Conservation (phyloP, 192 early-diverging fungal genomes). For the Spizellomyces sp. region DNA sequence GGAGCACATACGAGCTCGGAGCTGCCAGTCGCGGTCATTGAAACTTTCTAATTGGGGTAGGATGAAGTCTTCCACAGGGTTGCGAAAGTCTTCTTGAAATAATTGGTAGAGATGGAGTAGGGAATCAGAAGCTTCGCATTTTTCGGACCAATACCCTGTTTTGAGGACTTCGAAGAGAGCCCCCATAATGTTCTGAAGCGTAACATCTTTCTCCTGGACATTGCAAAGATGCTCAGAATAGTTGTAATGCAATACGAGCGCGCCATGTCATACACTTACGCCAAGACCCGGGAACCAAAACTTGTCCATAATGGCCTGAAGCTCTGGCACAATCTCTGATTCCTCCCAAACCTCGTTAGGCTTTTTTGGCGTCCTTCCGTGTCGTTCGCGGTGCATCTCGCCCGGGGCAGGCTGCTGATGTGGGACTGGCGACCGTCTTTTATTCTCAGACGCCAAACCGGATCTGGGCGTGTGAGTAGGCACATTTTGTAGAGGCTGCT, state of each 20-base stretch:
- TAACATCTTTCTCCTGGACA: conserved; percentile 37
- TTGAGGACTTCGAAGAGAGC: conserved; percentile 37
- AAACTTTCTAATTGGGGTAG: conserved; percentile 44
- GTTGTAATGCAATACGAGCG: background rate
- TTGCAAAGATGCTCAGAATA: background rate
- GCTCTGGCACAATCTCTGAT: conserved; percentile 30
- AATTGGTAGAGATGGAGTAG: conserved; percentile 40
- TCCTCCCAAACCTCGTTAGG: conserved; percentile 11
- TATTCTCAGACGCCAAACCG: no score
- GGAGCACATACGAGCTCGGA: conserved; percentile 31
- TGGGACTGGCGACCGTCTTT: no score
- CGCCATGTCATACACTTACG: conserved; percentile 26
- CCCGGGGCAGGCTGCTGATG: no score
- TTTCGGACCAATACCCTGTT: conserved; percentile 44
- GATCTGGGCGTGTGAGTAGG: no score
- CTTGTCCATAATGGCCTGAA: conserved; percentile 30
- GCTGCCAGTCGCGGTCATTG: conserved; percentile 40
- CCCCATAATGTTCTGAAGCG: conserved; percentile 31
- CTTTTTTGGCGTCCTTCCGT: background rate
- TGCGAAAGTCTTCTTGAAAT: conserved; percentile 46
- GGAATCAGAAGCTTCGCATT: conserved; percentile 46
- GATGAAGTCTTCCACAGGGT: conserved; percentile 40
- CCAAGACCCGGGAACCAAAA: conserved; percentile 50
- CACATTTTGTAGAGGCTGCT: no score
- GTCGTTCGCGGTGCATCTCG: no score